These are phyloP conservation scores for Lentinula aciculospora DNA, from an alignment of 768 basidiomycete species.

Conservation along the genomic window DNA sequence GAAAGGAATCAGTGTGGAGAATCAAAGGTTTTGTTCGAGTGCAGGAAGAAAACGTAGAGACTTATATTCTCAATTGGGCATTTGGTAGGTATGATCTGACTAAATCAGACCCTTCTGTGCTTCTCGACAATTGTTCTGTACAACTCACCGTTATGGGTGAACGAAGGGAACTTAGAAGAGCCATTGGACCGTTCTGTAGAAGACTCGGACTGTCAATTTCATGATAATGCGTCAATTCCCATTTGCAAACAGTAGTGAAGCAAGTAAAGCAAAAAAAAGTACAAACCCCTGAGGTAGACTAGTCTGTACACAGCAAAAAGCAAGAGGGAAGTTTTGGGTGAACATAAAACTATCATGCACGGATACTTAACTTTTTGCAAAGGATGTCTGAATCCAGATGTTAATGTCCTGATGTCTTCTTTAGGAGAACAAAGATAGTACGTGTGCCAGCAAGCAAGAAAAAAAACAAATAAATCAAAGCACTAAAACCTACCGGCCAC, in stretches of 20 bases:
- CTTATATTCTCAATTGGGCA: conserved; percentile 83
- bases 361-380: background rate
- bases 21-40: conserved; percentile 84
- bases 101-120: conserved; percentile 6
- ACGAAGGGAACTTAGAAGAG: conserved; percentile 66
- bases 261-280: background rate
- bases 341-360: background rate
- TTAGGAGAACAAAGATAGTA: background rate
- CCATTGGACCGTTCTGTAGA: conserved; percentile 49
- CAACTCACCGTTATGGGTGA: conserved; percentile 90
- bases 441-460: background rate
- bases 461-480: background rate
- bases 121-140: conserved; percentile 30
- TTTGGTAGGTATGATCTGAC: conserved; percentile 78
- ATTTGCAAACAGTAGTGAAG: background rate
- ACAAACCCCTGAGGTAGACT: background rate
- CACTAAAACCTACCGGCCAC: background rate
- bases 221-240: background rate
- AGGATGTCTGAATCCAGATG: background rate
- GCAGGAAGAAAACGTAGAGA: conserved; percentile 18
- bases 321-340: background rate
- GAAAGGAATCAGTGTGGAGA: conserved; percentile 70
- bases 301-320: background rate
- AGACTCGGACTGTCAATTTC: background rate
- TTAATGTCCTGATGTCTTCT: too few species aligned